Evolutionary conservation across 2,329 filamentous ascomycete genomes (phyloP), one percentile per base, ranked within the genome.

Genomic region (Albophoma yamanashiensis): DNA sequence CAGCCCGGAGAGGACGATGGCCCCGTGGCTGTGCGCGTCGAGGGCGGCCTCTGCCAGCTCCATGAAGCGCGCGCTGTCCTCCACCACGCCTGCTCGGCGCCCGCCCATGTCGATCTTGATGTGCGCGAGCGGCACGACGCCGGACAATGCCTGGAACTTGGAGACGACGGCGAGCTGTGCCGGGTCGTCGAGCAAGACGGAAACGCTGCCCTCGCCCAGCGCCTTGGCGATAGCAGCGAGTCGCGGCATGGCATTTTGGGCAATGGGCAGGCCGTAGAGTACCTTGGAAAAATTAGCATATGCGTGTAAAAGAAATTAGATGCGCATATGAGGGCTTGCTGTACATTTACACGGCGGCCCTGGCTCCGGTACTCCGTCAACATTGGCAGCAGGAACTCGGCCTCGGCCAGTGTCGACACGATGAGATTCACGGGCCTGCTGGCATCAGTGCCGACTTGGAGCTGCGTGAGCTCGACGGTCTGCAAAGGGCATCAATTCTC

Each of bases 81-180:
- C 72, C 1, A 76, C 67, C 0, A 91, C 78, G 25, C 90, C 90
- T 0, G 89, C 89, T 20, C 90, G 85, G 67, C 85, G 79, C 65
- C 85, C 85, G 14, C 89, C 88, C 57, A 89, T 86, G 69, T 93
- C 89, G 45, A 93, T 82, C 67, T 92, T 92, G 67, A 92, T 75
- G 67, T 86, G 89, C 17, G 89, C 76, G 0, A 77, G 78, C 3
- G 85, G 81, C 1, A 74, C 70, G 55, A 76, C 73, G 20, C 78
- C 80, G 1, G 77, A 75, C 1, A 73, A 66, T 4, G 71, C 67
- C 47, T 76, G 73, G 7, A 79, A 68, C 0, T 74, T 67, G n/a
- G 83, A 71, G 7, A 78, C 72, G 43, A 73, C 64, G 1, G 76
- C 69, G 2, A 90, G 70, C 69, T 91, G 88, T 14, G 78, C 76